phyloP scores from a whole-genome alignment of 257 asterid species.

The Datura wrightii region DNA sequence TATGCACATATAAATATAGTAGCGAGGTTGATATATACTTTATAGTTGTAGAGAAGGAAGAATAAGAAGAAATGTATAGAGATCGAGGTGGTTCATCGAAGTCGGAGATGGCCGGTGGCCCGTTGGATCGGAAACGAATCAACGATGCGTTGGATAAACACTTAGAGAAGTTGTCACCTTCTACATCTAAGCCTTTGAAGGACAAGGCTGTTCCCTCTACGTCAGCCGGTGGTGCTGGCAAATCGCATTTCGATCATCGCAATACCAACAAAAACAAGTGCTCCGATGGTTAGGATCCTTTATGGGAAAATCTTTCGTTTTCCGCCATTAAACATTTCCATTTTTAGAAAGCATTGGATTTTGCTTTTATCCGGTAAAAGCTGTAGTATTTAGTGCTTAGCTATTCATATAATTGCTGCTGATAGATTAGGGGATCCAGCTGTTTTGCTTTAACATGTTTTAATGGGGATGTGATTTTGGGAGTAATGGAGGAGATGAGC shows the following conservation, averaged over 20 bases:
- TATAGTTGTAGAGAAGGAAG: too few relatives aligned
- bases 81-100: conserved; percentile 81
- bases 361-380: background rate
- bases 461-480: background rate
- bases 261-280: conserved; percentile 58
- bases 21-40: background rate
- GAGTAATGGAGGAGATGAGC: background rate
- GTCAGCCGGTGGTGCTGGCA: conserved; percentile 47
- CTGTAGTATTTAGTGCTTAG: background rate
- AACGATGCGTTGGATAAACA: conserved; percentile 94
- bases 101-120: conserved; percentile 64
- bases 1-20: background rate
- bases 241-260: conserved; percentile 59
- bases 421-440: conserved; percentile 8
- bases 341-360: background rate
- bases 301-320: background rate
- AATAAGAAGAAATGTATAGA: conserved; percentile 57
- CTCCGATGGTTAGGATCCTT: conserved; percentile 53
- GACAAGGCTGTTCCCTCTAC: conserved; percentile 68
- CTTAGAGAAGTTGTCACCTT: conserved; percentile 89
- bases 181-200: conserved; percentile 69
- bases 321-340: background rate
- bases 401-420: background rate
- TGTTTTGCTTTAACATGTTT: background rate
- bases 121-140: conserved; percentile 95